Evolutionary conservation across 2,329 filamentous ascomycete genomes (phyloP).

Genomic region (Pseudogymnoascus sp.): DNA sequence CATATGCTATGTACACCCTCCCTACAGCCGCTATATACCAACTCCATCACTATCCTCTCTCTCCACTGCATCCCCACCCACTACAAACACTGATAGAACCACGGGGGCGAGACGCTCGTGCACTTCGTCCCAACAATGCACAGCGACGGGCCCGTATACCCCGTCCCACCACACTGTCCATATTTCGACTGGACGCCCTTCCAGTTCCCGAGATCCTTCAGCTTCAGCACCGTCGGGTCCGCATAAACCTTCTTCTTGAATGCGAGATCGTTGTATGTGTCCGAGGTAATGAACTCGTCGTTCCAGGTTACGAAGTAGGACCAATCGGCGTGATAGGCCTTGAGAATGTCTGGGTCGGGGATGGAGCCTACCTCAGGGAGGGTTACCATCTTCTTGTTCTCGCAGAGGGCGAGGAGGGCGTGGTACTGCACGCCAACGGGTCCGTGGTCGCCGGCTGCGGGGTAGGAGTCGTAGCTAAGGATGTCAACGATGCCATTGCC

Average conservation of each 20-base stretch:
- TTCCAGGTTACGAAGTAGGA: slow-evolving; percentile 40
- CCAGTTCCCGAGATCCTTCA: slow-evolving; percentile 23
- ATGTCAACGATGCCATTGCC: slow-evolving; percentile 39
- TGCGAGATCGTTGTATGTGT: slow-evolving; percentile 33
- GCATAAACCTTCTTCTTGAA: slow-evolving; percentile 31
- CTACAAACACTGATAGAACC: not conserved
- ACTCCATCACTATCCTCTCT: not conserved
- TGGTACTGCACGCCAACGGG: slow-evolving; percentile 39
- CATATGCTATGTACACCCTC: not conserved
- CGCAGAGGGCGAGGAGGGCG: slow-evolving; percentile 33
- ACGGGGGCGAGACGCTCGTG: not conserved
- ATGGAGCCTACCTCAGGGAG: slow-evolving; percentile 40
- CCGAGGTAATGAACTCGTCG: slow-evolving; percentile 36
- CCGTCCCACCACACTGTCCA: not conserved
- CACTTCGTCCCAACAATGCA: not conserved
- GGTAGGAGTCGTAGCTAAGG: slow-evolving; percentile 38
- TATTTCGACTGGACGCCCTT: slow-evolving; percentile 13
- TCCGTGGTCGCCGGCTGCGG: slow-evolving; percentile 24
- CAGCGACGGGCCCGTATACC: not conserved
- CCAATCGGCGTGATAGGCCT: slow-evolving; percentile 40
- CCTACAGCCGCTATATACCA: not conserved
- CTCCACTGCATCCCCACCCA: not conserved
- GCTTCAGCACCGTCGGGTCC: slow-evolving; percentile 21
- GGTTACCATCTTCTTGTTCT: slow-evolving; percentile 40
- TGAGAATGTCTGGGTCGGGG: slow-evolving; percentile 26